Percentiles rank a stretch among this genome's conserved stretches.
phyloP scores from a whole-genome alignment of 1,284 basidiomycete genomes.

The Puccinia brachypodii region DNA sequence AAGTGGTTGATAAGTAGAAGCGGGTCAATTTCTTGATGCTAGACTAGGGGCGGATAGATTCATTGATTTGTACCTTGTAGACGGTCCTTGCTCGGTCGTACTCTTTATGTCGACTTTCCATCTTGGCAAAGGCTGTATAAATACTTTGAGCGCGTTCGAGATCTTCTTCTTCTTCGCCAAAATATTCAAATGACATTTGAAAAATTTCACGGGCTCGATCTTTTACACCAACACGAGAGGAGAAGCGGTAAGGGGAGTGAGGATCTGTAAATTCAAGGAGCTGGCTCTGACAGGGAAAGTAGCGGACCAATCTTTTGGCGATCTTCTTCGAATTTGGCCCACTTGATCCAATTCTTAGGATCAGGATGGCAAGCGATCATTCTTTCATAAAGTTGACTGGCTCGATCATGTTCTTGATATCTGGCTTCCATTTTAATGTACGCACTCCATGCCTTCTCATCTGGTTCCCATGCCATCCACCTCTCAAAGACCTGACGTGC shows the following conservation, averaged over 20 bases:
- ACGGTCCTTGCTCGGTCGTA: conserved; percentile 94
- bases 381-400: conserved; percentile 88
- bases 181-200: conserved; percentile 93
- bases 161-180: conserved; percentile 94
- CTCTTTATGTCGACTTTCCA: conserved; percentile 95
- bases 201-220: conserved; percentile 96
- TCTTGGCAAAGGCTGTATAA: conserved; percentile 93
- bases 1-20: conserved; percentile 7
- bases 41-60: neutral
- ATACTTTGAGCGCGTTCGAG: conserved; percentile 96
- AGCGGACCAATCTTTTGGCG: conserved; percentile 64
- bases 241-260: no score
- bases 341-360: conserved; percentile 93
- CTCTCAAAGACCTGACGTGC: conserved; percentile 96
- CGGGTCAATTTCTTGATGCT: conserved; percentile 18
- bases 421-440: conserved; percentile 96
- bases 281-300: no score
- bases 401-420: conserved; percentile 86
- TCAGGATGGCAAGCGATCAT: conserved; percentile 92
- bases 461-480: conserved; percentile 99
- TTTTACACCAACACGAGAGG: conserved; percentile 30
- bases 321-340: conserved; percentile 95
- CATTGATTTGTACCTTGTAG: conserved; percentile 70
- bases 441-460: conserved; percentile 98
- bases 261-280: no score